Percentiles rank a stretch among this genome's conserved stretches.
Evolutionary conservation across 2,329 filamentous ascomycete genomes (phyloP).

Genomic region (Rhexocercosporidium sp.): DNA sequence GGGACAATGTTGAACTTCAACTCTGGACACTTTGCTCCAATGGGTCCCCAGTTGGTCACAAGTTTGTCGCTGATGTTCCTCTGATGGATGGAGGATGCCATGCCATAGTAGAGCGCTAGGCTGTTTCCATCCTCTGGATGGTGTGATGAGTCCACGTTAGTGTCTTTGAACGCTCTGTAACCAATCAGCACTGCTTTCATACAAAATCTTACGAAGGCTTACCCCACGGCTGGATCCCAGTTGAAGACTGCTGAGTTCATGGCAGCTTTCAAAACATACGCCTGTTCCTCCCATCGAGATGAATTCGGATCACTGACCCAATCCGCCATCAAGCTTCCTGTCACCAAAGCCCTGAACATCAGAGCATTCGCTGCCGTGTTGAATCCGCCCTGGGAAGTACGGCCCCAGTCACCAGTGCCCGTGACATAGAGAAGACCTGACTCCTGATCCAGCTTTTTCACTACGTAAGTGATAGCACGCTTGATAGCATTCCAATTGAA

Average conservation of each 20-base stretch:
- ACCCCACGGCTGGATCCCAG: conserved; percentile 30
- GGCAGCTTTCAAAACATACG: conserved; percentile 24
- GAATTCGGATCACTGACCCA: conserved; percentile 42
- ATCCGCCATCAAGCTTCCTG: conserved; percentile 50
- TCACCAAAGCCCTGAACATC: conserved; percentile 51
- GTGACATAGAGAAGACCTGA: conserved; percentile 38
- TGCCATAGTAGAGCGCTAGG: conserved; percentile 40
- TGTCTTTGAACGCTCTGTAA: conserved; percentile 51
- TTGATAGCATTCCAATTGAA: conserved; percentile 55
- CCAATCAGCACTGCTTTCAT: conserved; percentile 32
- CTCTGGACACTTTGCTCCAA: conserved; percentile 60
- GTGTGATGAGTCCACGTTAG: conserved; percentile 49
- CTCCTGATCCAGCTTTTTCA: conserved; percentile 46
- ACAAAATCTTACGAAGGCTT: background rate
- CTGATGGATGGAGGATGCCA: conserved; percentile 2
- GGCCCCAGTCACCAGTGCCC: conserved; percentile 33
- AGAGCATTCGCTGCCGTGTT: conserved; percentile 36
- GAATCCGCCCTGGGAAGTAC: conserved; percentile 31
- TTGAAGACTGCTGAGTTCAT: conserved; percentile 24
- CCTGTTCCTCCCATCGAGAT: conserved; percentile 21
- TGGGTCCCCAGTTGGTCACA: conserved; percentile 52
- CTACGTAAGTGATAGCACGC: conserved; percentile 51
- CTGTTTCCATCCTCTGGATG: conserved; percentile 62
- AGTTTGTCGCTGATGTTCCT: conserved; percentile 10
- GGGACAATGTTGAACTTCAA: conserved; percentile 58